Conservation (phyloP, 1,284 basidiomycete species). For the Afroboletus lepidellus region DNA sequence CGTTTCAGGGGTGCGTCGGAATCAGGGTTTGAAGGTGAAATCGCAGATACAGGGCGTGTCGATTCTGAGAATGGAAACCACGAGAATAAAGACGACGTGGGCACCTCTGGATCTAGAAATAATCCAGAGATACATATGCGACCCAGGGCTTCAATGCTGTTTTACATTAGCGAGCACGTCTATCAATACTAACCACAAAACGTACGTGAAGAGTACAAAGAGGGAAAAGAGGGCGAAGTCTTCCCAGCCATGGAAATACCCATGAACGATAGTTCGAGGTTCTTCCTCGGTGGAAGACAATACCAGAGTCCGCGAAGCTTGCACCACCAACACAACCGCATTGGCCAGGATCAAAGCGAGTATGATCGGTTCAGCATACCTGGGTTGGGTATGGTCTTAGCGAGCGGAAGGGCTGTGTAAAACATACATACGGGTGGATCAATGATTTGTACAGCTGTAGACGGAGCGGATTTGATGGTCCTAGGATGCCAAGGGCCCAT, state of each 20-base stretch:
- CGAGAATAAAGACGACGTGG: constrained; percentile 53
- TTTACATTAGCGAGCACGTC: not conserved
- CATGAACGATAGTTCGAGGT: constrained; percentile 47
- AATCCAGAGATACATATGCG: constrained; percentile 92
- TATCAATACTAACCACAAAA: constrained; percentile 17
- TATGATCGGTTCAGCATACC: constrained; percentile 87
- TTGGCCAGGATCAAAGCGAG: constrained; percentile 84
- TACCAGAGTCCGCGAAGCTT: constrained; percentile 61
- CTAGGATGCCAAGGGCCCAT: constrained; percentile 76
- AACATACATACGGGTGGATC: constrained; percentile 56
- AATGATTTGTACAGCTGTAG: constrained; percentile 66
- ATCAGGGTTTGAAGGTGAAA: constrained; percentile 5
- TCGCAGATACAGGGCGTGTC: constrained; percentile 28
- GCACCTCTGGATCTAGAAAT: constrained; percentile 83
- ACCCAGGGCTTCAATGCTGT: constrained; percentile 81
- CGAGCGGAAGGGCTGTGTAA: not conserved
- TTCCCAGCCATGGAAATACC: constrained; percentile 88
- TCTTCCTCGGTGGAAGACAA: constrained; percentile 40
- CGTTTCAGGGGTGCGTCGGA: constrained; percentile 9
- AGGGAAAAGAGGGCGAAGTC: constrained; percentile 82
- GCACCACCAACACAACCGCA: constrained; percentile 80
- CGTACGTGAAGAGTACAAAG: constrained; percentile 87
- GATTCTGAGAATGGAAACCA: constrained; percentile 34
- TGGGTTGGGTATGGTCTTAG: constrained; percentile 39
- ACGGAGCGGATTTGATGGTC: constrained; percentile 65